Evolutionary conservation across 2,329 filamentous ascomycete species (phyloP).

Genomic region (Thielaviopsis ethacetica): DNA sequence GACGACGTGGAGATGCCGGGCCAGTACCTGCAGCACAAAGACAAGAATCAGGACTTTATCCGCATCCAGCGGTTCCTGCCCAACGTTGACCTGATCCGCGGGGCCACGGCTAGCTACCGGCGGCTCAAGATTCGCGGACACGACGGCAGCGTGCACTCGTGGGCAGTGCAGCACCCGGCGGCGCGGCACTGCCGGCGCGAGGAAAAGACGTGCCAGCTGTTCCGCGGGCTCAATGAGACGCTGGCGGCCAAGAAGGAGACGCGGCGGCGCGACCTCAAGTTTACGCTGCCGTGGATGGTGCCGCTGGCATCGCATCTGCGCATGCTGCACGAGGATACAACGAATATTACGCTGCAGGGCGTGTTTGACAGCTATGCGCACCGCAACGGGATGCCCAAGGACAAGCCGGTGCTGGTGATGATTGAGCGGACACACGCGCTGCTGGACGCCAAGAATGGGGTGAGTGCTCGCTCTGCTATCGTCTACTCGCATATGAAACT

Average conservation of each 20-base stretch:
- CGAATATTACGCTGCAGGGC: conserved; percentile 84
- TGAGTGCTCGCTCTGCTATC: conserved; percentile 23
- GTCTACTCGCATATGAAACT: no score
- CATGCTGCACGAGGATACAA: conserved; percentile 87
- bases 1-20: conserved; percentile 97
- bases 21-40: conserved; percentile 91
- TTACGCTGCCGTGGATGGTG: conserved; percentile 90
- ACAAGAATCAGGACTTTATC: conserved; percentile 98
- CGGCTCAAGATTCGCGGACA: conserved; percentile 92
- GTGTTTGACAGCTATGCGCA: conserved; percentile 95
- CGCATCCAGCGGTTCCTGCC: conserved; percentile 94
- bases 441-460: conserved; percentile 46
- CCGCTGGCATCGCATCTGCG: conserved; percentile 88
- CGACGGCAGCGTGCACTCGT: conserved; percentile 92
- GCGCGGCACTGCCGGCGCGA: conserved; percentile 84
- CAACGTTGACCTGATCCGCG: conserved; percentile 81
- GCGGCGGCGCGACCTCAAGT: conserved; percentile 80
- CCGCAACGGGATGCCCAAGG: conserved; percentile 72
- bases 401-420: conserved; percentile 85
- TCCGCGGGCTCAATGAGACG: conserved; percentile 92
- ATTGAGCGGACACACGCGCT: conserved; percentile 83
- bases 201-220: conserved; percentile 87
- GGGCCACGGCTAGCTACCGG: conserved; percentile 79
- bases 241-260: conserved; percentile 89
- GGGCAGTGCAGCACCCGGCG: conserved; percentile 90